Percentiles rank a stretch among this genome's conserved stretches.
Evolutionary conservation across 1,284 basidiomycete species (phyloP).

Genomic region (Calocybe gambosa): DNA sequence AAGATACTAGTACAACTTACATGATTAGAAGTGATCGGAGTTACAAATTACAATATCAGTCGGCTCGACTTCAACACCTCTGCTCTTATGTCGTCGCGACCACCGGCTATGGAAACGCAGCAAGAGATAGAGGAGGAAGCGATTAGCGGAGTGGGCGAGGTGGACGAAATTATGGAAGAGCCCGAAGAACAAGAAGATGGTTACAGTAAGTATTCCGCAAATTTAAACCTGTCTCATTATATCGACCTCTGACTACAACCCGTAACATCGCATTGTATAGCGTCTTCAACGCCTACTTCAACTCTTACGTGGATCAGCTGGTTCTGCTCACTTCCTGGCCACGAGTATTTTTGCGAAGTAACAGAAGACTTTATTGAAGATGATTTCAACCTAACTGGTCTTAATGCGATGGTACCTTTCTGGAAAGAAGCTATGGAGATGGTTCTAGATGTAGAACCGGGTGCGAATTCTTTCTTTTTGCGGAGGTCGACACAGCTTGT

Average conservation of each 20-base stretch:
- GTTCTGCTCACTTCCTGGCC: constrained; percentile 98
- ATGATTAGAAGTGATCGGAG: constrained; percentile 29
- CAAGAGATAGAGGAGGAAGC: constrained; percentile 47
- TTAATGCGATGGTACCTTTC: constrained; percentile 94
- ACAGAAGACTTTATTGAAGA: constrained; percentile 99
- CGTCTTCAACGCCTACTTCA: constrained; percentile 79
- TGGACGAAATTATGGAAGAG: constrained; percentile 66
- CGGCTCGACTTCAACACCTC: constrained; percentile 10
- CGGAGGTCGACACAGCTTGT: constrained; percentile 3
- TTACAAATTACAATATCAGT: constrained; percentile 24
- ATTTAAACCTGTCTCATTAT: constrained; percentile 9
- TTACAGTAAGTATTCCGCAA: constrained; percentile 50
- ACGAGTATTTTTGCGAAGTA: constrained; percentile 99
- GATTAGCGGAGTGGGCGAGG: constrained; percentile 47
- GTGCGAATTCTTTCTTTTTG: constrained; percentile 40
- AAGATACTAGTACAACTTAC: not conserved
- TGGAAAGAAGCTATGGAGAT: constrained; percentile 99
- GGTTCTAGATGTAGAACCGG: constrained; percentile 99
- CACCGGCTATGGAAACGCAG: constrained; percentile 36
- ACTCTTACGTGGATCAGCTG: constrained; percentile 95
- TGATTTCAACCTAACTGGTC: constrained; percentile 97
- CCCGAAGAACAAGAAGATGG: constrained; percentile 59
- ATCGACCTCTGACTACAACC: constrained; percentile 3
- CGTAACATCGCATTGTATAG: constrained; percentile 31
- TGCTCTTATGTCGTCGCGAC: constrained; percentile 40